Percentiles rank a stretch among this genome's conserved stretches.
phyloP scores from a whole-genome alignment of 495 filamentous ascomycete genomes.

The Neurospora tetrasperma region DNA sequence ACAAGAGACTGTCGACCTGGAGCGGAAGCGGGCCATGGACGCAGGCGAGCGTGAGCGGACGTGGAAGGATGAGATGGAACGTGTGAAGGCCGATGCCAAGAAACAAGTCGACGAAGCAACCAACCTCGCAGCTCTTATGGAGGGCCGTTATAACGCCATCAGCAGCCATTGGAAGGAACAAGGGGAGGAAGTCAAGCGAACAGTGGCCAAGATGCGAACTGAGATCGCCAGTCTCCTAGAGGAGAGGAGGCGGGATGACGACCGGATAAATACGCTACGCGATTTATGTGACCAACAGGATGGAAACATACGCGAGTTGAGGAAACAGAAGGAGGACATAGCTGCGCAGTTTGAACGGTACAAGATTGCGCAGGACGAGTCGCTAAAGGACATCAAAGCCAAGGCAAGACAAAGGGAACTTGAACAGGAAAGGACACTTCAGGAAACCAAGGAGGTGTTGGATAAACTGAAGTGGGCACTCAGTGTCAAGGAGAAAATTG shows the following conservation, averaged over 20 bases:
- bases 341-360: conserved; percentile 48
- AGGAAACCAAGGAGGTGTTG: conserved; percentile 51
- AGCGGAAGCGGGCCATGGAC: conserved; percentile 50
- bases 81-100: conserved; percentile 49
- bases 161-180: conserved; percentile 54
- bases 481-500: conserved; percentile 48
- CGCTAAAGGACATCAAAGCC: conserved; percentile 45
- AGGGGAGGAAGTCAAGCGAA: conserved; percentile 46
- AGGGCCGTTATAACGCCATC: conserved; percentile 62
- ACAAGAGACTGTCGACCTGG: conserved; percentile 53
- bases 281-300: conserved; percentile 61
- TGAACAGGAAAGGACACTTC: conserved; percentile 44
- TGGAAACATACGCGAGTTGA: conserved; percentile 48
- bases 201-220: conserved; percentile 43
- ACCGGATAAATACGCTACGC: conserved; percentile 45
- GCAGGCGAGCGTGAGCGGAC: conserved; percentile 50
- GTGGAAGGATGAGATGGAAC: conserved; percentile 53
- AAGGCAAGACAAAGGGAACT: conserved; percentile 43
- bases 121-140: conserved; percentile 42
- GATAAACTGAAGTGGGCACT: conserved; percentile 60
- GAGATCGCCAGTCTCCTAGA: conserved; percentile 38
- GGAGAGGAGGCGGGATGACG: conserved; percentile 47
- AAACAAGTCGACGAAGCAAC: conserved; percentile 52
- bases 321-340: conserved; percentile 51
- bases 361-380: conserved; percentile 51